These are phyloP conservation scores for Zygoascus sp. DNA, from an alignment of 1,139 yeast genomes.

Conservation along the genomic window DNA sequence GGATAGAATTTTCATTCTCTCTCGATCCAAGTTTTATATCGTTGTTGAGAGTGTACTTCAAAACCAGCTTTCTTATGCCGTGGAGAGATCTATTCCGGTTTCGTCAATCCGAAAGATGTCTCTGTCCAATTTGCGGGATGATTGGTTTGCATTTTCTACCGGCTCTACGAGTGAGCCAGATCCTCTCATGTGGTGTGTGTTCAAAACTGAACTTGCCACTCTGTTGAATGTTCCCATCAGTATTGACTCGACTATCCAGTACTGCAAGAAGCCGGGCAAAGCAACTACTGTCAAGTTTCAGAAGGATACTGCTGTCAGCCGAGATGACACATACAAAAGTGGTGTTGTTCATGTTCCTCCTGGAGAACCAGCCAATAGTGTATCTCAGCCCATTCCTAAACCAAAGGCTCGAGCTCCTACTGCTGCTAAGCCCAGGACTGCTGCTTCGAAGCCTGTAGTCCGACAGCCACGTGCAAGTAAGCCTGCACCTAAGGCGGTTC, in stretches of 20 bases:
- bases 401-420: constrained; percentile 18
- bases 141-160: constrained; percentile 82
- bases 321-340: constrained; percentile 78
- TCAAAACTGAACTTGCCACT: constrained; percentile 86
- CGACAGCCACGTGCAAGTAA: constrained; percentile 13
- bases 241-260: constrained; percentile 69
- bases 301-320: constrained; percentile 48
- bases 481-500: constrained; percentile 15
- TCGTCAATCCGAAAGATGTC: constrained; percentile 59
- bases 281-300: constrained; percentile 68
- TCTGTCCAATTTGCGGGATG: constrained; percentile 76
- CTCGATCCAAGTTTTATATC: constrained; percentile 52
- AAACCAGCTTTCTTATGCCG: constrained; percentile 60
- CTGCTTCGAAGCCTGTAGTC: constrained; percentile 16
- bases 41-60: constrained; percentile 70
- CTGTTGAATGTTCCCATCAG: constrained; percentile 61
- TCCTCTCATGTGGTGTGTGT: constrained; percentile 68
- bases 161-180: constrained; percentile 57
- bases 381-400: constrained; percentile 68
- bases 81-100: constrained; percentile 63
- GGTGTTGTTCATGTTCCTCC: constrained; percentile 77
- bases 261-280: constrained; percentile 85
- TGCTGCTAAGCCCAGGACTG: constrained; percentile 12
- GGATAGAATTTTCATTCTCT: constrained; percentile 67
- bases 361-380: constrained; percentile 72